phyloP scores from a whole-genome alignment of 2,329 filamentous ascomycete species.

The Shiraia sp. region DNA sequence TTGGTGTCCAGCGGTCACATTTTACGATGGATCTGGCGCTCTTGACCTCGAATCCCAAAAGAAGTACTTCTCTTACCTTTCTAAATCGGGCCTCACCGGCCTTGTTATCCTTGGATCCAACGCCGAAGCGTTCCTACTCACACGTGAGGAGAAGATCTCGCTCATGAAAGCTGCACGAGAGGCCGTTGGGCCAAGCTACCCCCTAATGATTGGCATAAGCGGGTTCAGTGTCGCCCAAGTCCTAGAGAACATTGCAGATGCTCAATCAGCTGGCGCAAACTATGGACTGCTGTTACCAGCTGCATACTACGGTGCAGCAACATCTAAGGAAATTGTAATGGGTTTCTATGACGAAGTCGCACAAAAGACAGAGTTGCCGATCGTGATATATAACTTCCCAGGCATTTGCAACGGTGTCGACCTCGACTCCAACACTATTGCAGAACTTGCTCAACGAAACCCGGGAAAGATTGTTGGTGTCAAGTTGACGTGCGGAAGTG shows the following conservation, averaged over 20 bases:
- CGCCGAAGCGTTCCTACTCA: conserved; percentile 53
- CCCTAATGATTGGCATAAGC: conserved; percentile 50
- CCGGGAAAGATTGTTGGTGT: conserved; percentile 67
- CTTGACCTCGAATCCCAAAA: conserved; percentile 49
- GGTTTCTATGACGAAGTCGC: conserved; percentile 57
- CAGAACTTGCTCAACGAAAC: conserved; percentile 57
- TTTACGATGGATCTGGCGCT: conserved; percentile 48
- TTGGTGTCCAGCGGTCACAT: conserved; percentile 50
- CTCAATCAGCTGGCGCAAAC: conserved; percentile 47
- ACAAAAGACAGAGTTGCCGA: conserved; percentile 61
- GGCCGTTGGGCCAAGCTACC: conserved; percentile 48
- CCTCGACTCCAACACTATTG: conserved; percentile 68
- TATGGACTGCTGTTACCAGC: conserved; percentile 51
- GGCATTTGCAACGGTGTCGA: conserved; percentile 69
- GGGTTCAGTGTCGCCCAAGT: conserved; percentile 51
- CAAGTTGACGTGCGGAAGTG: conserved; percentile 75
- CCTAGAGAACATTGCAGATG: conserved; percentile 49
- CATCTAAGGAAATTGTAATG: conserved; percentile 47
- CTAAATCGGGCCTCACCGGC: conserved; percentile 48
- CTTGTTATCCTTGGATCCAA: conserved; percentile 54
- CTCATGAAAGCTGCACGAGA: conserved; percentile 47
- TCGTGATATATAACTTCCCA: conserved; percentile 76
- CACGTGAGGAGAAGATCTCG: conserved; percentile 46
- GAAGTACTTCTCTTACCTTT: conserved; percentile 51
- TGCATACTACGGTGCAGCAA: conserved; percentile 51